phyloP scores from a whole-genome alignment of 1,139 yeast genomes.

The Yamadazyma atlantica region DNA sequence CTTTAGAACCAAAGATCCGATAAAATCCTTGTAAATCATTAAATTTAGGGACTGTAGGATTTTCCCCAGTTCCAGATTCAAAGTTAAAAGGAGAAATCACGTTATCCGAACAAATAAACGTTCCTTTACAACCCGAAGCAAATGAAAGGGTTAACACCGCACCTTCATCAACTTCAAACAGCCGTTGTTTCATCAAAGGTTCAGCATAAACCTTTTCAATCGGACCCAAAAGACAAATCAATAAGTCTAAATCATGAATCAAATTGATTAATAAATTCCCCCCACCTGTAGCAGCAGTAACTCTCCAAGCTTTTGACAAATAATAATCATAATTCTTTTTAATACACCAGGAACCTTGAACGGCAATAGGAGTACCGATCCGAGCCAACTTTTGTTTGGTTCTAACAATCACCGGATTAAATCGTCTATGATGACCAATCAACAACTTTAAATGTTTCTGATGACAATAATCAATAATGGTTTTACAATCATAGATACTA shows the following conservation, averaged over 20 bases:
- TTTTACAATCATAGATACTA: slow-evolving; percentile 30
- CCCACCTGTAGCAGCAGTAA: slow-evolving; percentile 33
- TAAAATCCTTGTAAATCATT: slow-evolving; percentile 33
- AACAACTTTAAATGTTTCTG: slow-evolving; percentile 26
- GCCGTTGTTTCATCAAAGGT: slow-evolving; percentile 31
- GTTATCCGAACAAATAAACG: slow-evolving; percentile 40
- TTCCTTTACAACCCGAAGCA: slow-evolving; percentile 34
- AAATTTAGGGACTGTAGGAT: slow-evolving; percentile 36
- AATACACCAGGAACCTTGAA: slow-evolving; percentile 43
- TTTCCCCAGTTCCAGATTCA: slow-evolving; percentile 43
- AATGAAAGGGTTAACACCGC: slow-evolving; percentile 36
- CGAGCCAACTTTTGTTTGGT: slow-evolving; percentile 30
- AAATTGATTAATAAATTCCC: slow-evolving; percentile 40
- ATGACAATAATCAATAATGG: slow-evolving; percentile 25
- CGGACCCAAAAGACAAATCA: slow-evolving; percentile 40
- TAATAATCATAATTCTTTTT: slow-evolving; percentile 35
- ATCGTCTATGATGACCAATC: slow-evolving; percentile 43
- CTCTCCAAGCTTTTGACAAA: slow-evolving; percentile 36
- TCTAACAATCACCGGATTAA: slow-evolving; percentile 37
- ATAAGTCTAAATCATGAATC: slow-evolving; percentile 41
- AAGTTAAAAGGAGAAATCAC: slow-evolving; percentile 41
- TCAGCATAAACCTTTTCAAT: slow-evolving; percentile 40
- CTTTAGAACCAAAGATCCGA: slow-evolving; percentile 36
- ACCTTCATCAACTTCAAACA: slow-evolving; percentile 39
- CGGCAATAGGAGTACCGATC: slow-evolving; percentile 35